phyloP scores from a whole-genome alignment of 495 filamentous ascomycete species.

The Podospora bellae-mahoneyi region DNA sequence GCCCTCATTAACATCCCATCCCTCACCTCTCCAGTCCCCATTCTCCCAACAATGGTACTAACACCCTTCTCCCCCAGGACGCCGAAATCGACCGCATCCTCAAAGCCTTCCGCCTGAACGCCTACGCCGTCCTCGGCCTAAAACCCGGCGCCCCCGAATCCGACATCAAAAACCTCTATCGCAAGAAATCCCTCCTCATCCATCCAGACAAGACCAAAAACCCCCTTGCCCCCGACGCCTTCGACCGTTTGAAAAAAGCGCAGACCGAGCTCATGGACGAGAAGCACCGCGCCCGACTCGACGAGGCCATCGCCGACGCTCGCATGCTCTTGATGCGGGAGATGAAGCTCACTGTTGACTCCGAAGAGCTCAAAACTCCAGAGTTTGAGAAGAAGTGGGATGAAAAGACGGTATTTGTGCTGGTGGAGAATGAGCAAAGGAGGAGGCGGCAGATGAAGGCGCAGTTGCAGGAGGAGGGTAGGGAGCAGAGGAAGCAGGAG shows the following conservation, averaged over 20 bases:
- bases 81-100: conserved; percentile 94
- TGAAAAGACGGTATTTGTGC: conserved; percentile 84
- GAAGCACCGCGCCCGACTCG: conserved; percentile 78
- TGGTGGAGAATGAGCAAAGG: conserved; percentile 89
- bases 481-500: conserved; percentile 81
- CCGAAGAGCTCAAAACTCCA: conserved; percentile 74
- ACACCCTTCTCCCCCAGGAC: conserved; percentile 54
- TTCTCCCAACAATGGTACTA: neutral
- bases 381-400: conserved; percentile 82
- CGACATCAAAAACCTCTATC: conserved; percentile 91
- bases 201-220: conserved; percentile 98
- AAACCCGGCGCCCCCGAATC: conserved; percentile 93
- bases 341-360: conserved; percentile 87
- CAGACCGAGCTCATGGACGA: conserved; percentile 89
- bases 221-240: conserved; percentile 86
- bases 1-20: neutral
- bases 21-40: neutral
- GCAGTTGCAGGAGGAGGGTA: conserved; percentile 93
- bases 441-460: conserved; percentile 83
- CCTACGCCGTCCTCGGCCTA: conserved; percentile 89
- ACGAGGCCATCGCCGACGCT: conserved; percentile 94
- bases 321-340: conserved; percentile 92
- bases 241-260: conserved; percentile 94
- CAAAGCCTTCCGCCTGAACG: conserved; percentile 83
- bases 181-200: conserved; percentile 94